Percentiles rank a stretch among this genome's conserved stretches.
These are phyloP conservation scores for Ascochyta lentis DNA, from an alignment of 2,329 filamentous ascomycete genomes.

Conservation along the genomic window DNA sequence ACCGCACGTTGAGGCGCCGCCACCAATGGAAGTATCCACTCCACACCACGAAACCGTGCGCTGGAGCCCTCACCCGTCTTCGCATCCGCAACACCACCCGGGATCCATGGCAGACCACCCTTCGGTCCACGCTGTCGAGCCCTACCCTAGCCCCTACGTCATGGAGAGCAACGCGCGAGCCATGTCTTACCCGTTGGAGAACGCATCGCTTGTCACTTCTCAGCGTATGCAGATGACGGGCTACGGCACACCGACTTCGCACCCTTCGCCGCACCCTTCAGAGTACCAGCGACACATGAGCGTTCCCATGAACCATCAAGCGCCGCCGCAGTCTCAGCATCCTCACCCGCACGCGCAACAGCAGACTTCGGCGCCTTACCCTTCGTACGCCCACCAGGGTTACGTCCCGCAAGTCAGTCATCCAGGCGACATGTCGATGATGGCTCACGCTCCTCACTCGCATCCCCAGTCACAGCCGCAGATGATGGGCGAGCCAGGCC, in stretches of 20 bases:
- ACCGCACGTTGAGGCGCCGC: constrained; percentile 43
- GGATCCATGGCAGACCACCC: constrained; percentile 44
- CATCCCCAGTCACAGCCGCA: constrained; percentile 42
- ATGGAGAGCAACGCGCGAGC: constrained; percentile 48
- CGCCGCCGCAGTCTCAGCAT: constrained; percentile 36
- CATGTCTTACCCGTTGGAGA: constrained; percentile 51
- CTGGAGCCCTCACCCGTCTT: constrained; percentile 44
- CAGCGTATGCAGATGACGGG: constrained; percentile 48
- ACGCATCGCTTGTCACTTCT: constrained; percentile 44
- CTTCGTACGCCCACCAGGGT: constrained; percentile 40
- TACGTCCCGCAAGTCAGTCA: constrained; percentile 47
- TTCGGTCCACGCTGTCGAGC: constrained; percentile 41
- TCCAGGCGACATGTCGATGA: constrained; percentile 47
- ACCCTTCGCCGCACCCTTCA: constrained; percentile 45
- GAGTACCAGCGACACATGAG: constrained; percentile 49
- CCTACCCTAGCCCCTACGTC: constrained; percentile 46
- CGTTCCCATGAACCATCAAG: constrained; percentile 43
- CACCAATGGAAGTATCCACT: constrained; percentile 38
- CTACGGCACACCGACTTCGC: constrained; percentile 47
- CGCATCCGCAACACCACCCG: constrained; percentile 42
- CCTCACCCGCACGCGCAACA: constrained; percentile 35
- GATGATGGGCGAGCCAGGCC: constrained; percentile 50
- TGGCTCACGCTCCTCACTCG: constrained; percentile 42
- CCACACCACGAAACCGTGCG: constrained; percentile 38
- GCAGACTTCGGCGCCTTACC: constrained; percentile 36